phyloP scores from a whole-genome alignment of 2,329 filamentous ascomycete species.

The Aspergillus sergii region DNA sequence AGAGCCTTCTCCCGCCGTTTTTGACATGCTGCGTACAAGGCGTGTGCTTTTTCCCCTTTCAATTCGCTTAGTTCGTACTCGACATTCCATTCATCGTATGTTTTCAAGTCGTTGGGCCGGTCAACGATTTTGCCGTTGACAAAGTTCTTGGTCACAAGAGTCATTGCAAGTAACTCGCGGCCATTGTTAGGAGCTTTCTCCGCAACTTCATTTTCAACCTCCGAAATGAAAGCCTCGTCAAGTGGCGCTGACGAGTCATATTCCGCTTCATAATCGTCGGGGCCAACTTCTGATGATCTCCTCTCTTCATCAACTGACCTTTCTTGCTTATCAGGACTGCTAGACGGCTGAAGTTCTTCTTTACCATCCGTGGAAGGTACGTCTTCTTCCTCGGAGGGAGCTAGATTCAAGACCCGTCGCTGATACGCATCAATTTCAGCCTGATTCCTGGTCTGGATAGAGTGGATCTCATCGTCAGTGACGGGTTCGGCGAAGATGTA shows the following conservation, averaged over 20 bases:
- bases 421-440: slow-evolving; percentile 71
- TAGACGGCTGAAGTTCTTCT: background rate
- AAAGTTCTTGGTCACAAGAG: slow-evolving; percentile 70
- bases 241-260: slow-evolving; percentile 11
- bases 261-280: background rate
- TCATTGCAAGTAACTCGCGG: slow-evolving; percentile 64
- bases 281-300: background rate
- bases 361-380: slow-evolving; percentile 3
- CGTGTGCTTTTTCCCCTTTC: slow-evolving; percentile 44
- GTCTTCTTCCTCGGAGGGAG: slow-evolving; percentile 18
- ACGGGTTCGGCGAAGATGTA: slow-evolving; percentile 91
- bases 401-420: slow-evolving; percentile 44
- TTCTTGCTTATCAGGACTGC: background rate
- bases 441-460: slow-evolving; percentile 70
- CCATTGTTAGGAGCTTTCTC: background rate
- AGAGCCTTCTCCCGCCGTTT: slow-evolving; percentile 56
- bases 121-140: slow-evolving; percentile 67
- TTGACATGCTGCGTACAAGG: slow-evolving; percentile 61
- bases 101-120: slow-evolving; percentile 58
- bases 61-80: slow-evolving; percentile 76
- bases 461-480: slow-evolving; percentile 68
- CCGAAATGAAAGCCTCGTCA: slow-evolving; percentile 6
- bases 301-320: background rate
- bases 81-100: slow-evolving; percentile 66
- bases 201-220: slow-evolving; percentile 1